A percentile compares a stretch with the other conserved stretches of the same genome.
These are phyloP conservation scores for Ambrosia trifida DNA, from an alignment of 129 eudicot genomes.

Conservation along the genomic window DNA sequence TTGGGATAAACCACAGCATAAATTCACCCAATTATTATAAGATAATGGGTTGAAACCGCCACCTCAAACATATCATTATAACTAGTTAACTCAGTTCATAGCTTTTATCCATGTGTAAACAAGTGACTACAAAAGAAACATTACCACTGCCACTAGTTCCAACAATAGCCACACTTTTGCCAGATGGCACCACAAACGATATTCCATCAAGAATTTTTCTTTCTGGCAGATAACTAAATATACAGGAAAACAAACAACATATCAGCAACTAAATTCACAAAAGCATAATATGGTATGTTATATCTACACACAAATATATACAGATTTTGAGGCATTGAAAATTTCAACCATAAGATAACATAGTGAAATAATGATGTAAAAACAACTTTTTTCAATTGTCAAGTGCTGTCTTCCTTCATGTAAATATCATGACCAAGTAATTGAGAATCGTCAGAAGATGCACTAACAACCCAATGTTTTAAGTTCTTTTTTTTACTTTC, in stretches of 20 bases:
- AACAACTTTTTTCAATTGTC: background rate
- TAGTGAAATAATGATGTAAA: background rate
- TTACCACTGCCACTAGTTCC: slow-evolving; percentile 99
- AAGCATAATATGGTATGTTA: slow-evolving; percentile 6
- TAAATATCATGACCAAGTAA: background rate
- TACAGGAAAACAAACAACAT: slow-evolving; percentile 9
- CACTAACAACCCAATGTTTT: background rate
- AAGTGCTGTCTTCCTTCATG: background rate
- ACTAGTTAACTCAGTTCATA: background rate
- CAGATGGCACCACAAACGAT: slow-evolving; percentile 96
- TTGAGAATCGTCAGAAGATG: background rate
- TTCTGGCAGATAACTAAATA: slow-evolving; percentile 70
- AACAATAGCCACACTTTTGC: slow-evolving; percentile 96
- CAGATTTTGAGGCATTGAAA: background rate
- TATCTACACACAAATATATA: slow-evolving; percentile 4
- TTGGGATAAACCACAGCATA: background rate
- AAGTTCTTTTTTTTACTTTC: background rate
- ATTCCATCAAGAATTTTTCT: slow-evolving; percentile 97
- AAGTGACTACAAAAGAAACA: slow-evolving; percentile 20
- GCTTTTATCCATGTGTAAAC: background rate
- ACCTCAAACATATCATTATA: background rate
- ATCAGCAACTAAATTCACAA: slow-evolving; percentile 28
- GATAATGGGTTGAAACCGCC: background rate
- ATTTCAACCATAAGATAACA: background rate
- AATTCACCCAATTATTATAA: background rate